Evolutionary conservation across 179 eudicot genomes (phyloP).

Genomic region (Silene vulgaris): DNA sequence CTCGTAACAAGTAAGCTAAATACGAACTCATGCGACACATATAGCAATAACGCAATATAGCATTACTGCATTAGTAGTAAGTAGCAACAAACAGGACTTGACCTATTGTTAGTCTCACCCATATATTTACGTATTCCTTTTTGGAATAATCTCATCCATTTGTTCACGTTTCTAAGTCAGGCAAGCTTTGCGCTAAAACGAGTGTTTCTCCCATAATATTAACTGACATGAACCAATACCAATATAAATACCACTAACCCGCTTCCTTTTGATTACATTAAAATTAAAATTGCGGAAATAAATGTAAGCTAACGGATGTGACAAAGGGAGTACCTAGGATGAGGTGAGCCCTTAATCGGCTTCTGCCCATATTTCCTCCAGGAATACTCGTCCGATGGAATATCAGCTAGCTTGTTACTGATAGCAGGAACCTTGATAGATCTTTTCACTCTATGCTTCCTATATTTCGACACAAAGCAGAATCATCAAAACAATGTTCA

Average conservation of each 20-base stretch:
- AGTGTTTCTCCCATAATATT: no score
- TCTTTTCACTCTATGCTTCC: constrained; percentile 90
- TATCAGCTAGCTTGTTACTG: constrained; percentile 94
- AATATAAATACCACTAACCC: no score
- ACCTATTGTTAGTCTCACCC: background rate
- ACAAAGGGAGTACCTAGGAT: constrained; percentile 69
- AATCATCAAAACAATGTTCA: constrained; percentile 8
- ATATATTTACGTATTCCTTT: no score
- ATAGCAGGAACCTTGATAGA: constrained; percentile 93
- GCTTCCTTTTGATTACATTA: no score
- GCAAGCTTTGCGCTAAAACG: no score
- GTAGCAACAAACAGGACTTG: background rate
- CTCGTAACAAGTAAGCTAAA: background rate
- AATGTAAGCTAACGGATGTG: background rate
- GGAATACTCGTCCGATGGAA: constrained; percentile 87
- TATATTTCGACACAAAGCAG: constrained; percentile 21
- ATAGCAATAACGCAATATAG: background rate
- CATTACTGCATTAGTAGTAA: background rate
- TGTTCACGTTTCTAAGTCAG: no score
- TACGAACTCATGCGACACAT: background rate
- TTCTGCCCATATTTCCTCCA: constrained; percentile 99
- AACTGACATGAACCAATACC: no score
- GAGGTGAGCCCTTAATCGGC: constrained; percentile 97
- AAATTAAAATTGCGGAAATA: background rate
- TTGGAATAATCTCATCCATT: no score